Evolutionary conservation across 495 filamentous ascomycete genomes (phyloP).

Genomic region (Aspergillus incahuasiensis): DNA sequence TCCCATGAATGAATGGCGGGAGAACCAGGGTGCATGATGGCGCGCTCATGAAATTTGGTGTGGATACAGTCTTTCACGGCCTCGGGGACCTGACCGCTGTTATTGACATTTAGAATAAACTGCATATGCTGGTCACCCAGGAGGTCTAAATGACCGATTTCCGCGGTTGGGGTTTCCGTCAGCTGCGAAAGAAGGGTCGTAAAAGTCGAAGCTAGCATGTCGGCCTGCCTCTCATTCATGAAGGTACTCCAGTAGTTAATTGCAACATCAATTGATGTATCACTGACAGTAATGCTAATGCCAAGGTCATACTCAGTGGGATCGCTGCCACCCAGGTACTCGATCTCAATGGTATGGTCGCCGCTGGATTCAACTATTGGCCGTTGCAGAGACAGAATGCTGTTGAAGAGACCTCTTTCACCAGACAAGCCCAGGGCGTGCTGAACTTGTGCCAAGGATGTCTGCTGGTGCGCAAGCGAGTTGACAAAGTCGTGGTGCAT

Average conservation of each 20-base stretch:
- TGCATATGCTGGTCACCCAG: conserved; percentile 12
- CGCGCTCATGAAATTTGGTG: conserved; percentile 3
- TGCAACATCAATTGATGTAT: not conserved
- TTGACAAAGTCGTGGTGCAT: not conserved
- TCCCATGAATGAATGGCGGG: conserved; percentile 18
- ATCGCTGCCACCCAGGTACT: conserved; percentile 9
- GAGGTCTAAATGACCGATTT: conserved; percentile 11
- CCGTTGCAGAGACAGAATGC: not conserved
- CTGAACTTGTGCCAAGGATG: not conserved
- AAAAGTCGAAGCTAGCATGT: not conserved
- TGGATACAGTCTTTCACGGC: conserved; percentile 20
- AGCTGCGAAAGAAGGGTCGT: not conserved
- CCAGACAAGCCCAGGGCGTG: not conserved
- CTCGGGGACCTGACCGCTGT: conserved; percentile 12
- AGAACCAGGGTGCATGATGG: not conserved
- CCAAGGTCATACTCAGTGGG: conserved; percentile 4
- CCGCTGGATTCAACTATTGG: not conserved
- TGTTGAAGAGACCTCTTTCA: not conserved
- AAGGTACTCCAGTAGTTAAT: not conserved
- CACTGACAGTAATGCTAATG: not conserved
- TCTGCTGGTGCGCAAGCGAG: not conserved
- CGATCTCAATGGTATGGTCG: not conserved
- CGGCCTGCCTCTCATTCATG: not conserved
- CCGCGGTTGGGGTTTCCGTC: not conserved
- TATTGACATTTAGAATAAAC: conserved; percentile 20